Conservation (phyloP, 2,329 filamentous ascomycete species). For the Phialophora chinensis region DNA sequence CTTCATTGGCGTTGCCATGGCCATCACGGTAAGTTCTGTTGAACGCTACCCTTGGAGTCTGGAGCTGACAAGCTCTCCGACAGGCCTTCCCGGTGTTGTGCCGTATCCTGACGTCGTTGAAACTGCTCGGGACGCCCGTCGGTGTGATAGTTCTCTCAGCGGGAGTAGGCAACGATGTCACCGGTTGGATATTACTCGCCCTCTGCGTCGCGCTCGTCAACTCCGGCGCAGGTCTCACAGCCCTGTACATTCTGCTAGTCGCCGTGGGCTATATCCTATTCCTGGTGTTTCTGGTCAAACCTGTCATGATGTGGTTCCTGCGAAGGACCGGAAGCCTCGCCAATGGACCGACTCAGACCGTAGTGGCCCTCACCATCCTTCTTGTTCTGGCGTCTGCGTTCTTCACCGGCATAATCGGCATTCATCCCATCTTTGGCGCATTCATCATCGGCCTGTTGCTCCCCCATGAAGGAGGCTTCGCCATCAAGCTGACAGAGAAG, state of each 20-base stretch:
- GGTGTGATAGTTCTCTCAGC: constrained; percentile 88
- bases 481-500: constrained; percentile 88
- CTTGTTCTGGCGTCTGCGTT: constrained; percentile 80
- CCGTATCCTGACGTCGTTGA: constrained; percentile 88
- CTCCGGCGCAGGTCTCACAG: constrained; percentile 78
- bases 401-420: constrained; percentile 88
- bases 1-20: constrained; percentile 91
- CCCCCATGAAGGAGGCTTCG: constrained; percentile 68
- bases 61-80: constrained; percentile 17
- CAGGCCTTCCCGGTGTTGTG: constrained; percentile 85
- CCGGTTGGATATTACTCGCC: constrained; percentile 89
- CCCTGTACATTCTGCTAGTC: constrained; percentile 81
- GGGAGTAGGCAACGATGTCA: constrained; percentile 90
- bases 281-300: constrained; percentile 73
- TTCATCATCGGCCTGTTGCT: constrained; percentile 90
- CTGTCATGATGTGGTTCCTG: constrained; percentile 75
- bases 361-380: constrained; percentile 81
- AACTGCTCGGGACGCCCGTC: constrained; percentile 80
- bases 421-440: constrained; percentile 92
- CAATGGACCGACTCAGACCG: constrained; percentile 84
- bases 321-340: constrained; percentile 76
- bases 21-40: constrained; percentile 72
- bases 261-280: constrained; percentile 77
- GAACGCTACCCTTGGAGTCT: too few relatives aligned
- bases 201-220: constrained; percentile 94